Evolutionary conservation across 768 basidiomycete genomes (phyloP).

Genomic region (Tubosaeta sp.): DNA sequence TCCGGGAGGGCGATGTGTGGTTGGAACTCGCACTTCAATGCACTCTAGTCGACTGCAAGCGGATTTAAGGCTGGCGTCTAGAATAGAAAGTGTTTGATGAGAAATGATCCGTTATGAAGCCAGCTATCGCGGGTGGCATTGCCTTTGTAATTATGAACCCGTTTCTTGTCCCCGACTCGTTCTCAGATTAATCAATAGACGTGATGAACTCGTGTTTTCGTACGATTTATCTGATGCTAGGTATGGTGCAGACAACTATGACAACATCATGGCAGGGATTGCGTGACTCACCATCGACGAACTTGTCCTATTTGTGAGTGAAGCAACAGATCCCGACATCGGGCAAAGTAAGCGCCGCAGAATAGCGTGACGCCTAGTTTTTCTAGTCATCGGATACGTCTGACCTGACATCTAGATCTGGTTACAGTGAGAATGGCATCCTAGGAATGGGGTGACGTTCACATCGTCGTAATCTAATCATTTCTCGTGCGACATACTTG

Average conservation of each 20-base stretch:
- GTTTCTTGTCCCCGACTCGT: no score
- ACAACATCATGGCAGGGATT: slow-evolving; percentile 77
- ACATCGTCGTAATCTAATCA: neutral
- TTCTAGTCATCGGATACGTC: slow-evolving; percentile 74
- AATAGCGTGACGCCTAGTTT: slow-evolving; percentile 57
- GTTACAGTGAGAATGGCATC: slow-evolving; percentile 87
- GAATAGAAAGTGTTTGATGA: slow-evolving; percentile 64
- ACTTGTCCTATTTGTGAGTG: slow-evolving; percentile 33
- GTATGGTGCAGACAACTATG: slow-evolving; percentile 83
- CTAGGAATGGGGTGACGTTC: slow-evolving; percentile 55
- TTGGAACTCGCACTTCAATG: slow-evolving; percentile 89
- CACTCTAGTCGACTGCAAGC: slow-evolving; percentile 76
- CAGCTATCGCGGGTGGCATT: slow-evolving; percentile 53
- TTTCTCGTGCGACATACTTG: neutral
- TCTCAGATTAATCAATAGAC: no score
- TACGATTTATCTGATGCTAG: slow-evolving; percentile 33
- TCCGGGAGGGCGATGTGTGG: slow-evolving; percentile 53
- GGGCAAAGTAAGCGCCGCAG: slow-evolving; percentile 55
- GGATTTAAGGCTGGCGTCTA: slow-evolving; percentile 65
- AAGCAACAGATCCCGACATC: slow-evolving; percentile 44
- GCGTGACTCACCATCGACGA: slow-evolving; percentile 87
- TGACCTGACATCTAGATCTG: slow-evolving; percentile 68
- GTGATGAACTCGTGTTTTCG: neutral
- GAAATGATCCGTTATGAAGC: slow-evolving; percentile 38
- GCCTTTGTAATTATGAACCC: no score